phyloP scores from a whole-genome alignment of 2,329 filamentous ascomycete species.

The Trichoderma hamatum region DNA sequence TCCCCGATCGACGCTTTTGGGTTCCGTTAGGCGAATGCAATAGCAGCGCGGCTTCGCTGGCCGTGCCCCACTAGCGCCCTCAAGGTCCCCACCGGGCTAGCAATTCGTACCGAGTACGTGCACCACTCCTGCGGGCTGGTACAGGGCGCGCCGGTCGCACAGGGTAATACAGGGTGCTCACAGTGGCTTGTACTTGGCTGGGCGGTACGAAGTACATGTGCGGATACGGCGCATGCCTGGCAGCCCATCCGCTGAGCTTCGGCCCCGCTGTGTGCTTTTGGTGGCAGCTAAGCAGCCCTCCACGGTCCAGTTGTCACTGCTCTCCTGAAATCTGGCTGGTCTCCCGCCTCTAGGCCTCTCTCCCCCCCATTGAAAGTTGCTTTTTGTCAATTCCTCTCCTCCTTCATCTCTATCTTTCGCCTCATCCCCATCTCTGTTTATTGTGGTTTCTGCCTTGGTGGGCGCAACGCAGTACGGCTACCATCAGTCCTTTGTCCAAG shows the following conservation, averaged over 20 bases:
- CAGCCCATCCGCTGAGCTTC: constrained; percentile 25
- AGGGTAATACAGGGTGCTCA: constrained; percentile 1
- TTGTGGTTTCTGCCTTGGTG: constrained; percentile 18
- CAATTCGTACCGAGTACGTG: constrained; percentile 11
- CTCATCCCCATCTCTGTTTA: constrained; percentile 10
- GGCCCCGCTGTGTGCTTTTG: constrained; percentile 31
- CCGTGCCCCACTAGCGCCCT: constrained; percentile 4
- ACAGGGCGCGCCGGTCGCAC: constrained; percentile 1
- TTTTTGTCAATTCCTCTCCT: constrained; percentile 23
- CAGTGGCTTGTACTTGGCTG: neutral
- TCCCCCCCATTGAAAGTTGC: constrained; percentile 26
- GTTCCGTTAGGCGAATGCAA: constrained; percentile 27
- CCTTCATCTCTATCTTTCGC: constrained; percentile 26
- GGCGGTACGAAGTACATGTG: neutral
- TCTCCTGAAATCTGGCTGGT: constrained; percentile 36
- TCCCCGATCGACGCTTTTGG: constrained; percentile 20
- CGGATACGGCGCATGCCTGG: constrained; percentile 26
- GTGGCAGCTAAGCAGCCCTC: constrained; percentile 27
- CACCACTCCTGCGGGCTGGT: neutral
- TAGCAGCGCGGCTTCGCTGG: constrained; percentile 21
- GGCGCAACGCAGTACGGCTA: constrained; percentile 13
- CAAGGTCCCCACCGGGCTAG: constrained; percentile 5
- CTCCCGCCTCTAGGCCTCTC: constrained; percentile 23
- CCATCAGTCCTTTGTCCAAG: constrained; percentile 6
- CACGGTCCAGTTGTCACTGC: constrained; percentile 27